Evolutionary conservation across 2,329 filamentous ascomycete genomes (phyloP), one percentile per base, ranked within the genome.

Genomic region (Truncatella angustata): DNA sequence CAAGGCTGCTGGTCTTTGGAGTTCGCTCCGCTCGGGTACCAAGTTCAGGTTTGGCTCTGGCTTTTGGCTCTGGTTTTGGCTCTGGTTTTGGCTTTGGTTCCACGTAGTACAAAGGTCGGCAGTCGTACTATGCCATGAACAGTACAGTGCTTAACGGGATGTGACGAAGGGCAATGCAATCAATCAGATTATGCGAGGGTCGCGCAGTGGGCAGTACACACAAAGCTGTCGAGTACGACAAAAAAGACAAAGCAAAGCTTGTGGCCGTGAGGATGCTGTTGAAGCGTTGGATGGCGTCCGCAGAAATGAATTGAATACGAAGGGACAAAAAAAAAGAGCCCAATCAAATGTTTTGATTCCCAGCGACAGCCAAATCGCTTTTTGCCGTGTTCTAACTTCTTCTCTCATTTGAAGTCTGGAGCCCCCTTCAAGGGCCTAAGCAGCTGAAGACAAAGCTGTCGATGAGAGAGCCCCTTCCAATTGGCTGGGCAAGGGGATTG

Each of bases 291-390:
- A 32, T 9, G 28, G 14, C 28, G 28, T 7, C 28, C 28, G 28
- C 7, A 32, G 28, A 14, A 32, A 9, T 7, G 28, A 44, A 44
- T 21, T 44, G 23, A 44, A 44, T 30, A 44, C 40, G 40, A 26
- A 44, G 40, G n/a, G n/a, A n/a, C n/a, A n/a, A n/a, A 40, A 21
- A 40, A 23, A 40, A 24, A 24, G 11, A 3, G 14, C 21, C 5
- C 20, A 24, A 23, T 44, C 14, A n/a, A n/a, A 44, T 44, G 40
- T 44, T 44, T 44, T 44, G 23, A 44, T n/a, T 44, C 40, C n/a
- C 11, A 28, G 20, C 40, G 21, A 26, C 40, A 26, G 40, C 40
- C n/a, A 44, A 16, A 44, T 44, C 40, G 40, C 40, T 24, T 44
- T 44, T 44, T 30, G 40, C 40, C 40, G 40, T 23, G 16, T 44